These are phyloP conservation scores for Russula lepida DNA, from an alignment of 768 basidiomycete species.

Conservation along the genomic window DNA sequence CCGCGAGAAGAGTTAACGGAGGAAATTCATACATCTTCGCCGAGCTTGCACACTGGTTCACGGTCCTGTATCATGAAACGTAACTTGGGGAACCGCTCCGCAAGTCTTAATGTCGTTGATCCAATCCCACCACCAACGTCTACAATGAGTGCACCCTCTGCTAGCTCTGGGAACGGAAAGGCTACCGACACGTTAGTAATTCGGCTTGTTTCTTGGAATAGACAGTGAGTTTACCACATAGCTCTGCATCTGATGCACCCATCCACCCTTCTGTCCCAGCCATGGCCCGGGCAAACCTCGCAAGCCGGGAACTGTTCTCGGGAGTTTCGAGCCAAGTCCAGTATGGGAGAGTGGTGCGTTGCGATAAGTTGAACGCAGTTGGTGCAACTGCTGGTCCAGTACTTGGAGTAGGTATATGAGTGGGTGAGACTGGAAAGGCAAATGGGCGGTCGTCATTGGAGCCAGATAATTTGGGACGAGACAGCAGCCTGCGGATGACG, in stretches of 20 bases:
- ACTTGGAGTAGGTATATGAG: not conserved
- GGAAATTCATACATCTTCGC: constrained; percentile 25
- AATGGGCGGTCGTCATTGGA: constrained; percentile 1
- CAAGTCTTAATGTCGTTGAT: constrained; percentile 38
- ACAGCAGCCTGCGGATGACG: constrained; percentile 17
- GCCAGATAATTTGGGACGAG: constrained; percentile 16
- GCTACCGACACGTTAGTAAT: constrained; percentile 30
- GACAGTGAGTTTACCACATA: constrained; percentile 20
- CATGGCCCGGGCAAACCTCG: constrained; percentile 72
- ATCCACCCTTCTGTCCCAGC: constrained; percentile 66
- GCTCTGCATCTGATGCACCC: constrained; percentile 34
- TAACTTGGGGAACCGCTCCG: constrained; percentile 32
- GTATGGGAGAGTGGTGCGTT: constrained; percentile 40
- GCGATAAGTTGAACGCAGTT: constrained; percentile 68
- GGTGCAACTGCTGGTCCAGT: constrained; percentile 30
- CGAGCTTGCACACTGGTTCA: constrained; percentile 45
- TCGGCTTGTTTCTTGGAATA: not conserved
- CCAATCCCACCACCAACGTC: constrained; percentile 71
- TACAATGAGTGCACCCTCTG: constrained; percentile 43
- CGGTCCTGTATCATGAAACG: constrained; percentile 58
- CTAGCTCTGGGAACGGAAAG: constrained; percentile 50
- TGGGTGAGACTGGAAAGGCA: not conserved
- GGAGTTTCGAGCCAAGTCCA: constrained; percentile 72
- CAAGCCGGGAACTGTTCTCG: constrained; percentile 38
- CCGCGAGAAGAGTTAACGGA: not conserved